A percentile compares a stretch with the other conserved stretches of the same genome.
phyloP scores from a whole-genome alignment of 2,329 filamentous ascomycete genomes.

The Coniochaeta sp. region DNA sequence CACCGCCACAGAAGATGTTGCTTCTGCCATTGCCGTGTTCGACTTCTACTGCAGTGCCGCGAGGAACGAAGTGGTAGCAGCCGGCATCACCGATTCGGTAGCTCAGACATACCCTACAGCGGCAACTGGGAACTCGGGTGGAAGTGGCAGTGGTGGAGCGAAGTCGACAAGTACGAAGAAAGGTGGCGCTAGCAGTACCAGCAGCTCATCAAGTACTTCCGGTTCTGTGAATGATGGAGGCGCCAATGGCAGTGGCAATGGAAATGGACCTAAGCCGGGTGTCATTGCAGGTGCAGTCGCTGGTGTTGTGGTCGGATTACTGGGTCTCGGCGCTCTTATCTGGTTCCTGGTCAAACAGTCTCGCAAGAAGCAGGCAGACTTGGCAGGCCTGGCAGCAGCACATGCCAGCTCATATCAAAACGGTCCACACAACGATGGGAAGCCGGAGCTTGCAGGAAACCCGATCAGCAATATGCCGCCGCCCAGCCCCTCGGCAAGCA shows the following conservation, averaged over 20 bases:
- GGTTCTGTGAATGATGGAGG: background rate
- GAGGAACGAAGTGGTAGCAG: slow-evolving; percentile 27
- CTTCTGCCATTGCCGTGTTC: slow-evolving; percentile 34
- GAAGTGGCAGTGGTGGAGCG: slow-evolving; percentile 2
- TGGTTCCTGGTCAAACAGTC: slow-evolving; percentile 23
- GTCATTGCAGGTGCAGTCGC: slow-evolving; percentile 27
- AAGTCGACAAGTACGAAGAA: slow-evolving; percentile 4
- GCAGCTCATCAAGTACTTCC: background rate
- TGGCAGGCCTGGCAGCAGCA: slow-evolving; percentile 8
- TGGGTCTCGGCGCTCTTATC: slow-evolving; percentile 23
- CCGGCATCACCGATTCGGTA: slow-evolving; percentile 31
- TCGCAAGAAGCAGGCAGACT: slow-evolving; percentile 15
- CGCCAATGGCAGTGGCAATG: background rate
- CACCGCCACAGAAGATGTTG: slow-evolving; percentile 34
- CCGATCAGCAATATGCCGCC: slow-evolving; percentile 12
- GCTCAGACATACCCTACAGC: slow-evolving; percentile 16
- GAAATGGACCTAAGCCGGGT: slow-evolving; percentile 16
- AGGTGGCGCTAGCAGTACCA: background rate
- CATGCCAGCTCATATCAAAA: slow-evolving; percentile 2
- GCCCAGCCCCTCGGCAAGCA: slow-evolving; percentile 21
- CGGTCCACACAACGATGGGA: slow-evolving; percentile 13
- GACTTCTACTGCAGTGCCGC: slow-evolving; percentile 43
- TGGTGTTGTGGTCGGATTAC: slow-evolving; percentile 23
- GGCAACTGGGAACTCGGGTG: slow-evolving; percentile 1
- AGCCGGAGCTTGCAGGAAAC: slow-evolving; percentile 22